phyloP scores from a whole-genome alignment of 192 early-diverging fungal species.

The Mortierella alpina region DNA sequence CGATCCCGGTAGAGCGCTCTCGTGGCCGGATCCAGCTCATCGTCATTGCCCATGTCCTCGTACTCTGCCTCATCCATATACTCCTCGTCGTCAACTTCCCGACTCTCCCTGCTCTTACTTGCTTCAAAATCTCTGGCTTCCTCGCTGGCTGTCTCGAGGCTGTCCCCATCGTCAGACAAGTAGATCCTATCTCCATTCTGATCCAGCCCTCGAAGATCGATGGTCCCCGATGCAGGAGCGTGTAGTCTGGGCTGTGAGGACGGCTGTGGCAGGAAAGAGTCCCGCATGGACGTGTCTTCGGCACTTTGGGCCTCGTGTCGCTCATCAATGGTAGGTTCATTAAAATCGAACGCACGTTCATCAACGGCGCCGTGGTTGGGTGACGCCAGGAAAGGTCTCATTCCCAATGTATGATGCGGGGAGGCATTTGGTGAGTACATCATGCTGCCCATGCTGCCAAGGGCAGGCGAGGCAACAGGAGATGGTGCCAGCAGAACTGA shows the following conservation, averaged over 20 bases:
- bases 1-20: constrained; percentile 54
- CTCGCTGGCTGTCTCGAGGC: not conserved
- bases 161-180: not conserved
- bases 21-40: constrained; percentile 3
- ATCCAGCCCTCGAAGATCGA: constrained; percentile 15
- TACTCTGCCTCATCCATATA: constrained; percentile 15
- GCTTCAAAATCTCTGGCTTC: not conserved
- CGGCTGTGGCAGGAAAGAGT: not conserved
- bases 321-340: not conserved
- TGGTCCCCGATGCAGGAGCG: not conserved
- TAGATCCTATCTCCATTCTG: constrained; percentile 25
- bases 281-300: constrained; percentile 27
- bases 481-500: constrained; percentile 34
- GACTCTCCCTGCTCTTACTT: not conserved
- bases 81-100: constrained; percentile 1
- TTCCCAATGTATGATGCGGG: not conserved
- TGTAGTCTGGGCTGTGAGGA: not conserved
- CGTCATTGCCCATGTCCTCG: constrained; percentile 3
- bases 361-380: not conserved
- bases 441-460: constrained; percentile 6
- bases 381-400: not conserved
- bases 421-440: constrained; percentile 11
- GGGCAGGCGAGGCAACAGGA: constrained; percentile 27
- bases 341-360: not conserved
- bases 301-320: not conserved